These are phyloP conservation scores for Fusarium sp. DNA, from an alignment of 2,329 filamentous ascomycete species.

Conservation along the genomic window DNA sequence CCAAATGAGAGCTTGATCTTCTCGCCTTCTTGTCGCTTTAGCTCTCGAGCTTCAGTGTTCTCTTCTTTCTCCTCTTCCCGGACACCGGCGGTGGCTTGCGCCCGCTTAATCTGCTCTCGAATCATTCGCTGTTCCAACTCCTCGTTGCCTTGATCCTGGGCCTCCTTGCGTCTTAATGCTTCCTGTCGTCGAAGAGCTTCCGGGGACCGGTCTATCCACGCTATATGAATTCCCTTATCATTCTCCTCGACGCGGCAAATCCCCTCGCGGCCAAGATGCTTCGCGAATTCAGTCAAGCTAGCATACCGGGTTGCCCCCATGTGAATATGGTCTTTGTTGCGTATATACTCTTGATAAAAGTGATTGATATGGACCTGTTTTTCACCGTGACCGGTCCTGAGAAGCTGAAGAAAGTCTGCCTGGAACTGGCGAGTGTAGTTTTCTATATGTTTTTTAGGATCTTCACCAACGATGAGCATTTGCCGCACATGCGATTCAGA, in stretches of 20 bases:
- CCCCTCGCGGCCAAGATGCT: constrained; percentile 84
- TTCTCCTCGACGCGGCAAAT: constrained; percentile 92
- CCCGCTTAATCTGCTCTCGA: constrained; percentile 82
- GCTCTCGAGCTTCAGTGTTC: constrained; percentile 54
- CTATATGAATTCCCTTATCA: constrained; percentile 83
- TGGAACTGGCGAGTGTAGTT: constrained; percentile 85
- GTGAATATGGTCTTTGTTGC: constrained; percentile 82
- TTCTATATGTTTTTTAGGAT: constrained; percentile 84
- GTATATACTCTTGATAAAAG: constrained; percentile 95
- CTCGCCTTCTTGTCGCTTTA: constrained; percentile 75
- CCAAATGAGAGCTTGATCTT: constrained; percentile 79
- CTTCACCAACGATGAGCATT: constrained; percentile 86
- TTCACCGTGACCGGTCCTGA: constrained; percentile 88
- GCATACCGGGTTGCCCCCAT: no score
- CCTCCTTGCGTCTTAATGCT: constrained; percentile 82
- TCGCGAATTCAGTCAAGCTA: constrained; percentile 84
- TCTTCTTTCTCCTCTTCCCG: constrained; percentile 53
- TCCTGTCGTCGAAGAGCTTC: constrained; percentile 85
- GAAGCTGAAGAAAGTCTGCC: constrained; percentile 78
- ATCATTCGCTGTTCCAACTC: constrained; percentile 87
- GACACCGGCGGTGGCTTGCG: constrained; percentile 63
- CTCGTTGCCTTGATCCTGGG: constrained; percentile 90
- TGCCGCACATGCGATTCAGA: constrained; percentile 89
- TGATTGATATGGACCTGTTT: constrained; percentile 90
- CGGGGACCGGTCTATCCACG: constrained; percentile 92